These are phyloP conservation scores for Ilyonectria robusta DNA, from an alignment of 2,329 filamentous ascomycete genomes.

Conservation along the genomic window DNA sequence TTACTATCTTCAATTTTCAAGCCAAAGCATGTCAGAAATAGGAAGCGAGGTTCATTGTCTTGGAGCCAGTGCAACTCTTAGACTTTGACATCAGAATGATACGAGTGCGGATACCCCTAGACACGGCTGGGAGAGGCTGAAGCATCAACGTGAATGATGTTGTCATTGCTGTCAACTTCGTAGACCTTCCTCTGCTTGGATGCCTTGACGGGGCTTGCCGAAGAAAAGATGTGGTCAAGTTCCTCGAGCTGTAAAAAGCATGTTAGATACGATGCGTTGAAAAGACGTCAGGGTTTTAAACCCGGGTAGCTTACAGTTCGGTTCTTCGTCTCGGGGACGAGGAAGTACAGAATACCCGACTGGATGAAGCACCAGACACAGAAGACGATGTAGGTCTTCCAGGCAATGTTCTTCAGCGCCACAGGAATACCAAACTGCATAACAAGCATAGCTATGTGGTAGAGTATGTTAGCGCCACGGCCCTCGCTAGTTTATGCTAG, in stretches of 20 bases:
- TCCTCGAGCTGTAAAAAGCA: slow-evolving; percentile 39
- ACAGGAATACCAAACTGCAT: slow-evolving; percentile 64
- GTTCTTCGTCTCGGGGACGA: slow-evolving; percentile 66
- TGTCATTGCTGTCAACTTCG: slow-evolving; percentile 35
- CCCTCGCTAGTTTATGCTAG: accelerated
- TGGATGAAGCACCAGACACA: slow-evolving; percentile 60
- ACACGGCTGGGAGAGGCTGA: slow-evolving; percentile 15
- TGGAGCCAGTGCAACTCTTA: too few relatives aligned
- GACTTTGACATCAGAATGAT: not conserved
- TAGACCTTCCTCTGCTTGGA: slow-evolving; percentile 41
- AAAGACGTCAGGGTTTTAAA: accelerated
- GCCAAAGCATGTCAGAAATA: too few relatives aligned
- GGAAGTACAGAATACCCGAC: slow-evolving; percentile 60
- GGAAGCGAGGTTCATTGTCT: too few relatives aligned
- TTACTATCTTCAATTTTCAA: too few relatives aligned
- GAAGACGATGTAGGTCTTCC: slow-evolving; percentile 69
- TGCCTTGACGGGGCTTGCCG: slow-evolving; percentile 38
- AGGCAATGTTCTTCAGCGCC: slow-evolving; percentile 64
- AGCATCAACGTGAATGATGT: slow-evolving; percentile 39
- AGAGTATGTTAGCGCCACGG: not conserved
- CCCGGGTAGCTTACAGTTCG: slow-evolving; percentile 52
- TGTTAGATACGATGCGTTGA: not conserved
- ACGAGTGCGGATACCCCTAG: not conserved
- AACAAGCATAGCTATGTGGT: slow-evolving; percentile 37
- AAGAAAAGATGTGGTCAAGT: slow-evolving; percentile 43